Evolutionary conservation across 495 filamentous ascomycete species (phyloP).

Genomic region (Rhypophila decipiens): DNA sequence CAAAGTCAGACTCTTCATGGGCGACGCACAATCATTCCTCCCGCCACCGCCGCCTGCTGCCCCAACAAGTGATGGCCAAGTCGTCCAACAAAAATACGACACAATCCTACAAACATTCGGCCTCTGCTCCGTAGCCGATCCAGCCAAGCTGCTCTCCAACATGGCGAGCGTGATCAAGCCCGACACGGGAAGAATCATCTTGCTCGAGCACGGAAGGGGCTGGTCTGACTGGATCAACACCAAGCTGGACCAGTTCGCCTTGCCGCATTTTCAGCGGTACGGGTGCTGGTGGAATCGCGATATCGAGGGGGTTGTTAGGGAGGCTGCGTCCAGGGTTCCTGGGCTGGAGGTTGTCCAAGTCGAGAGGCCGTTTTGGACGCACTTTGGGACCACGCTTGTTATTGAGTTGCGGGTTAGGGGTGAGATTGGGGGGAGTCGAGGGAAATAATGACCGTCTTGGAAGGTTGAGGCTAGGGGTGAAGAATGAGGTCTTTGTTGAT

Average conservation of each 20-base stretch:
- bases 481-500: too few relatives aligned
- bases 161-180: conserved; percentile 46
- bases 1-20: conserved; percentile 31
- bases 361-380: conserved; percentile 53
- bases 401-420: conserved; percentile 36
- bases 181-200: conserved; percentile 63
- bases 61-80: conserved; percentile 5
- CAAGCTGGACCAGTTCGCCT: conserved; percentile 69
- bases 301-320: conserved; percentile 65
- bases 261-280: conserved; percentile 71
- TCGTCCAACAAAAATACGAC: conserved; percentile 58
- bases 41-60: conserved; percentile 16
- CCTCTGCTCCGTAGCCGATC: conserved; percentile 76
- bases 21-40: conserved; percentile 29
- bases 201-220: conserved; percentile 88
- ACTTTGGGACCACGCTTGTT: conserved; percentile 61
- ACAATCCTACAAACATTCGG: conserved; percentile 91
- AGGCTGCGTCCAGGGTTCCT: conserved; percentile 49
- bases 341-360: conserved; percentile 72
- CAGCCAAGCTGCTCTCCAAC: conserved; percentile 57
- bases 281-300: conserved; percentile 98
- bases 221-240: conserved; percentile 71
- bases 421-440: neutral
- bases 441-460: neutral
- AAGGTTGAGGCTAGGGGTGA: conserved; percentile 6